Conservation (phyloP, 345 rosid species). For the Murraya koenigii region DNA sequence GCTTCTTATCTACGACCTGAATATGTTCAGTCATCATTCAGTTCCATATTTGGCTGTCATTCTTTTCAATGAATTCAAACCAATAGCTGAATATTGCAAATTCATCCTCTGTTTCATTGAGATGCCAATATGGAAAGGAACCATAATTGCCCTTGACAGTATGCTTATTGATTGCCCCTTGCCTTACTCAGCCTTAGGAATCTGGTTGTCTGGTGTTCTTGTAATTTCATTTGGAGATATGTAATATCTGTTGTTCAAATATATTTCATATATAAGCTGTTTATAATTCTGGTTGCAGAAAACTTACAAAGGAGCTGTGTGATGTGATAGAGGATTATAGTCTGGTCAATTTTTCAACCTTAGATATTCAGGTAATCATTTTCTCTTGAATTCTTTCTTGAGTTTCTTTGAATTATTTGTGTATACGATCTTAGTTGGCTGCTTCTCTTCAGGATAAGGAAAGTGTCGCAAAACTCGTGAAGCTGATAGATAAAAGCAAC, state of each 20-base stretch:
- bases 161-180: not conserved
- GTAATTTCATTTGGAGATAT: not conserved
- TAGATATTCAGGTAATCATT: slow-evolving; percentile 78
- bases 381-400: not conserved
- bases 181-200: not conserved
- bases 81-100: not conserved
- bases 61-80: not conserved
- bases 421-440: not conserved
- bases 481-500: slow-evolving; percentile 79
- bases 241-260: not conserved
- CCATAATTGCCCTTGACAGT: not conserved
- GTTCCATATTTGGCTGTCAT: not conserved
- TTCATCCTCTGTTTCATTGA: not conserved
- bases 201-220: not conserved
- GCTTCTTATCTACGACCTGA: not conserved
- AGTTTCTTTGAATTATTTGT: slow-evolving; percentile 8
- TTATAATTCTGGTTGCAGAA: slow-evolving; percentile 43
- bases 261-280: not conserved
- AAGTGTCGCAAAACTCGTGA: slow-evolving; percentile 81
- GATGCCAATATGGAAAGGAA: not conserved
- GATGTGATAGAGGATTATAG: slow-evolving; percentile 66
- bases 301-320: slow-evolving; percentile 83
- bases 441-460: slow-evolving; percentile 65
- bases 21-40: not conserved
- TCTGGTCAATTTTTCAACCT: slow-evolving; percentile 75